Evolutionary conservation across 495 filamentous ascomycete genomes (phyloP).

Genomic region (Amphirosellinia nigrospora): DNA sequence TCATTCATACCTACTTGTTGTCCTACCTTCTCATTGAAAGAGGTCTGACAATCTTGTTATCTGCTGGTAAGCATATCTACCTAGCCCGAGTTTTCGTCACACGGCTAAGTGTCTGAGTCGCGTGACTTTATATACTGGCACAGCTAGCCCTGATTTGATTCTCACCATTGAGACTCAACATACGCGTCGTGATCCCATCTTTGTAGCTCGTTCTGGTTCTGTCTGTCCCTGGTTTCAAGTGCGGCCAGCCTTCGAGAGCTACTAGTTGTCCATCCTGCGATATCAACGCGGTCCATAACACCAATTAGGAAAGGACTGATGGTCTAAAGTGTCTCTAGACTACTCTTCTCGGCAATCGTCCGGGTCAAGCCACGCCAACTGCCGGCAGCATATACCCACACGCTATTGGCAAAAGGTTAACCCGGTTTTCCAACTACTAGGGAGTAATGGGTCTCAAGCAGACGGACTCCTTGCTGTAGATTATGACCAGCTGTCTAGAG

Average conservation of each 20-base stretch:
- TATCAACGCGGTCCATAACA: background rate
- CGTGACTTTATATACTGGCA: conserved; percentile 20
- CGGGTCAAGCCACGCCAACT: conserved; percentile 18
- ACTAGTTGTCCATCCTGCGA: background rate
- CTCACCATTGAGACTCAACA: conserved; percentile 15
- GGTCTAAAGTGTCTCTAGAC: background rate
- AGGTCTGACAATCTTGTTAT: conserved; percentile 3
- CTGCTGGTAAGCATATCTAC: conserved; percentile 10
- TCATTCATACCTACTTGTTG: conserved; percentile 10
- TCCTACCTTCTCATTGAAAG: conserved; percentile 13
- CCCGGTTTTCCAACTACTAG: background rate
- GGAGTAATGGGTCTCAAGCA: background rate
- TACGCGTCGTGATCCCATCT: conserved; percentile 13
- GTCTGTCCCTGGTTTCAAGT: conserved; percentile 9
- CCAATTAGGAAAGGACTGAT: conserved; percentile 15
- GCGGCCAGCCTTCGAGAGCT: conserved; percentile 1
- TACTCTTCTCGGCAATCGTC: conserved; percentile 7
- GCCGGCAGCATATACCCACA: conserved; percentile 17
- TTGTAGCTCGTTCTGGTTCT: conserved; percentile 2
- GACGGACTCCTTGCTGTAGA: conserved; percentile 6
- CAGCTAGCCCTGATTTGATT: conserved; percentile 13
- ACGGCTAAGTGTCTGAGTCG: conserved; percentile 19
- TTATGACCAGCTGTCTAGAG: conserved; percentile 8
- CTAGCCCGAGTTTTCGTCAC: background rate
- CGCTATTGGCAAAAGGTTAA: conserved; percentile 21